phyloP scores from a whole-genome alignment of 2,329 filamentous ascomycete species.

The Fonsecaea nubica region DNA sequence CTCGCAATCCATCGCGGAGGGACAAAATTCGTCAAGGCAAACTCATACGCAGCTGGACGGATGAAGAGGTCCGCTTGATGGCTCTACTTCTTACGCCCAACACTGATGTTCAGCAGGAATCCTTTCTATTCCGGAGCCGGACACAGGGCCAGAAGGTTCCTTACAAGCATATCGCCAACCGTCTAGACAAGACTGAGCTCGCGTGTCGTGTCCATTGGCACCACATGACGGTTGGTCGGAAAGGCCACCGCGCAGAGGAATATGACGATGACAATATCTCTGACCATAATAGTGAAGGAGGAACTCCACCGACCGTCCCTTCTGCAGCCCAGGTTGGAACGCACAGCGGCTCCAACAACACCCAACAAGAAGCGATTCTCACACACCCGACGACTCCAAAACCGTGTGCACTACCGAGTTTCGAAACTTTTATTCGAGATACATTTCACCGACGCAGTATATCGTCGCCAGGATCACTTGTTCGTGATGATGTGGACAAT shows the following conservation, averaged over 20 bases:
- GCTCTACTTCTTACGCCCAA: slow-evolving; percentile 13
- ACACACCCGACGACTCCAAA: neutral
- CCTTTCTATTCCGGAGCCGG: slow-evolving; percentile 81
- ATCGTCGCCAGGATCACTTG: slow-evolving; percentile 24
- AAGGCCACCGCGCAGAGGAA: slow-evolving; percentile 30
- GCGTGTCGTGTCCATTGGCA: slow-evolving; percentile 88
- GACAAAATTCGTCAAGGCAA: slow-evolving; percentile 36
- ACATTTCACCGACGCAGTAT: slow-evolving; percentile 31
- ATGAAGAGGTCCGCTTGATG: slow-evolving; percentile 73
- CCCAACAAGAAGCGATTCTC: neutral
- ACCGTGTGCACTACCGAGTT: slow-evolving; percentile 27
- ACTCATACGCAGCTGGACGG: slow-evolving; percentile 73
- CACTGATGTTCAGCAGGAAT: slow-evolving; percentile 63
- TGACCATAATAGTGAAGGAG: slow-evolving; percentile 21
- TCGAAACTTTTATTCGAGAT: slow-evolving; percentile 32
- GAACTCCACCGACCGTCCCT: slow-evolving; percentile 18
- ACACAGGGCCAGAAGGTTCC: slow-evolving; percentile 77
- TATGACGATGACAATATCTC: slow-evolving; percentile 27
- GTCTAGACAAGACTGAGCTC: slow-evolving; percentile 85
- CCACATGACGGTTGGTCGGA: slow-evolving; percentile 70
- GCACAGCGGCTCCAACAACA: neutral
- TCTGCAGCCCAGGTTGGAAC: slow-evolving; percentile 1
- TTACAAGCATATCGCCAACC: slow-evolving; percentile 85
- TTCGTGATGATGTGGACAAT: neutral
- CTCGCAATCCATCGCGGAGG: slow-evolving; percentile 23